A percentile compares a stretch with the other conserved stretches of the same genome.
Conservation (phyloP, 768 basidiomycete genomes). For the Boletus pseudopeckii region DNA sequence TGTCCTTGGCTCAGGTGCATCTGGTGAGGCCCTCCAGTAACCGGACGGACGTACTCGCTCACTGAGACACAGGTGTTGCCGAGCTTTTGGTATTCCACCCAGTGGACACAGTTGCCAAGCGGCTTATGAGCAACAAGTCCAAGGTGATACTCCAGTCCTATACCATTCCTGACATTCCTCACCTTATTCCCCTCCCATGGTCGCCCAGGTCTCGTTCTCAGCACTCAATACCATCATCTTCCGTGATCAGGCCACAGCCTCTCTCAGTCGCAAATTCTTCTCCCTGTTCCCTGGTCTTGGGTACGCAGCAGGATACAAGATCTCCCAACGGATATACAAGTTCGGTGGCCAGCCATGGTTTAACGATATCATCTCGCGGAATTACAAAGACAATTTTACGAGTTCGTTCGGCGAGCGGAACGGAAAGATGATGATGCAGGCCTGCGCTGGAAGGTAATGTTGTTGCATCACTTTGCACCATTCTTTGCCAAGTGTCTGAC, state of each 20-base stretch:
- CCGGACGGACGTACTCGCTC: not conserved
- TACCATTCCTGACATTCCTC: not conserved
- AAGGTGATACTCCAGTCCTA: constrained; percentile 44
- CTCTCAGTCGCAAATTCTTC: constrained; percentile 64
- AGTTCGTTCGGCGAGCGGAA: constrained; percentile 88
- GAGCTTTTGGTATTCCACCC: constrained; percentile 96
- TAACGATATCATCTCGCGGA: constrained; percentile 81
- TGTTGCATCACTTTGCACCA: not conserved
- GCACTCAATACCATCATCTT: constrained; percentile 80
- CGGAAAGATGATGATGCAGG: constrained; percentile 95
- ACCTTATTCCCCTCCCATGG: not conserved
- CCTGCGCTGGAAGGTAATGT: constrained; percentile 83
- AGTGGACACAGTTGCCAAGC: constrained; percentile 97
- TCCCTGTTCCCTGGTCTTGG: constrained; percentile 98
- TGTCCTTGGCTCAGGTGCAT: constrained; percentile 86
- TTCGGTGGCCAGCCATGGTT: constrained; percentile 99
- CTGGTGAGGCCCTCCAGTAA: constrained; percentile 48
- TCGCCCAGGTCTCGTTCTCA: constrained; percentile 53
- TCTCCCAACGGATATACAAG: constrained; percentile 92
- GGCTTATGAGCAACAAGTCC: constrained; percentile 95
- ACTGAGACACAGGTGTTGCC: constrained; percentile 65
- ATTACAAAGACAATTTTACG: constrained; percentile 81
- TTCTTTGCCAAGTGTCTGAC: not conserved
- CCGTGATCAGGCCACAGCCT: constrained; percentile 72
- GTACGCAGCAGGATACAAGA: constrained; percentile 97